Base-by-base conservation (phyloP, 768 basidiomycete species). In the Pulveroboletus sp. region DNA sequence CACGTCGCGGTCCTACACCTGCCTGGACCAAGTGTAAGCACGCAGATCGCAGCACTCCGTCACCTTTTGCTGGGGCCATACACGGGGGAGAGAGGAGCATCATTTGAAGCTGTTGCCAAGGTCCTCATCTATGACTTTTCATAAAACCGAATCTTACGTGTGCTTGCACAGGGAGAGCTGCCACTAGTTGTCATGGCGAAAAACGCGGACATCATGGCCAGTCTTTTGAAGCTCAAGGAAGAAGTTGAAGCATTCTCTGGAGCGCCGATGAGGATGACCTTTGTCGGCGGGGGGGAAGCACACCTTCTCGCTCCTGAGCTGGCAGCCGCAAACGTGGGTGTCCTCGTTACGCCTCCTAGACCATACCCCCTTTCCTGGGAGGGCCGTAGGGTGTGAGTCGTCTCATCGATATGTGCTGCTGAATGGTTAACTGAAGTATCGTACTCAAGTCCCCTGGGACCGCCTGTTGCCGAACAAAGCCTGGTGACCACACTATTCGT, bases 201-300 rank as follows among this genome's bases (percentile, higher is more conserved):
- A 49, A 87, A 76, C 56, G 87, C 87, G 9, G 90, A 93, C 63
- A 73, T 84, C 43, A 92, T 93, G 61, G 80, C 86, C 0, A 77
- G 81, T 1, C 66, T 93, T 13, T 68, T 94, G 34, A 58, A 53
- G 5, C 76, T 93, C 51, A 86, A 84, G 62, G 57, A 57, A 10
- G 77, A 82, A 42, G 74, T 77, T 19, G 79, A 84, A 41, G 55
- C 40, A 8, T 50, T 51, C n/a, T 64, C 61, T 7, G 62, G 66
- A 10, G 47, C 51, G 1, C 57, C 45, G 0, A 69, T 64, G 12
- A 60, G 75, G 27, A 65, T 81, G 59, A 81, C 81, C 0, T 76
- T 88, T 49, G 65, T 72, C 5, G 82, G 85, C 33, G 89, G 74
- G 1, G 58, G 75, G 1, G 87, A 91, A 64, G 75, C 74, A 0